A percentile compares a stretch with the other conserved stretches of the same genome.
Conservation (phyloP, 306 rosid genomes). For the Phaseolus lunatus region DNA sequence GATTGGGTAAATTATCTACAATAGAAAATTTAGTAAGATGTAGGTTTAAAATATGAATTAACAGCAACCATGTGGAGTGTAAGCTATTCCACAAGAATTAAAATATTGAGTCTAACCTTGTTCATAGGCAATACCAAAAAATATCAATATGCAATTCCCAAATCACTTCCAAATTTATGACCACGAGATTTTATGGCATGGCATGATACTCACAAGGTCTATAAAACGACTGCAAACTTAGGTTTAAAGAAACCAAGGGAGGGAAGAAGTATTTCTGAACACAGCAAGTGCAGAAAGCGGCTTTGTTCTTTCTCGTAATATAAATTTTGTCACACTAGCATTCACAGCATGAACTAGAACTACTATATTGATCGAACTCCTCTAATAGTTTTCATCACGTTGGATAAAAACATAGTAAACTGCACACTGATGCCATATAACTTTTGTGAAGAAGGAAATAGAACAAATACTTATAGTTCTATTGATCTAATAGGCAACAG, state of each 20-base stretch:
- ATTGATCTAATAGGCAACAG: slow-evolving; percentile 20
- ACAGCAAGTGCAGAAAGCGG: not conserved
- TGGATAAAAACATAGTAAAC: slow-evolving; percentile 14
- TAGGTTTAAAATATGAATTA: slow-evolving; percentile 38
- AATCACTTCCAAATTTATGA: slow-evolving; percentile 28
- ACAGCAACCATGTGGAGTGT: slow-evolving; percentile 8
- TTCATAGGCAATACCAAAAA: slow-evolving; percentile 14
- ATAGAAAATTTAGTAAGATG: slow-evolving; percentile 16
- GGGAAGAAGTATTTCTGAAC: slow-evolving; percentile 26
- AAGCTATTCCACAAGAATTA: slow-evolving; percentile 29
- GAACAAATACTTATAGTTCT: slow-evolving; percentile 13
- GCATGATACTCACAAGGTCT: slow-evolving; percentile 12
- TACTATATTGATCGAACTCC: slow-evolving; percentile 24
- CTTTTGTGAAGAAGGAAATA: slow-evolving; percentile 15
- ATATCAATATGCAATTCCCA: slow-evolving; percentile 8
- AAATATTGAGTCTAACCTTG: slow-evolving; percentile 21
- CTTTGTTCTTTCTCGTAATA: slow-evolving; percentile 8
- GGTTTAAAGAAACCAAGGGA: not conserved
- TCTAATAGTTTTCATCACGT: slow-evolving; percentile 1
- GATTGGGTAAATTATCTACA: slow-evolving; percentile 81
- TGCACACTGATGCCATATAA: slow-evolving; percentile 9
- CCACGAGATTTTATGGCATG: not conserved
- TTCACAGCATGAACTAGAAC: slow-evolving; percentile 23
- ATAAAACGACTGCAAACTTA: slow-evolving; percentile 16
- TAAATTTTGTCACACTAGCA: slow-evolving; percentile 3